These are phyloP conservation scores for Sporothrix globosa DNA, from an alignment of 2,329 filamentous ascomycete species.

Conservation along the genomic window DNA sequence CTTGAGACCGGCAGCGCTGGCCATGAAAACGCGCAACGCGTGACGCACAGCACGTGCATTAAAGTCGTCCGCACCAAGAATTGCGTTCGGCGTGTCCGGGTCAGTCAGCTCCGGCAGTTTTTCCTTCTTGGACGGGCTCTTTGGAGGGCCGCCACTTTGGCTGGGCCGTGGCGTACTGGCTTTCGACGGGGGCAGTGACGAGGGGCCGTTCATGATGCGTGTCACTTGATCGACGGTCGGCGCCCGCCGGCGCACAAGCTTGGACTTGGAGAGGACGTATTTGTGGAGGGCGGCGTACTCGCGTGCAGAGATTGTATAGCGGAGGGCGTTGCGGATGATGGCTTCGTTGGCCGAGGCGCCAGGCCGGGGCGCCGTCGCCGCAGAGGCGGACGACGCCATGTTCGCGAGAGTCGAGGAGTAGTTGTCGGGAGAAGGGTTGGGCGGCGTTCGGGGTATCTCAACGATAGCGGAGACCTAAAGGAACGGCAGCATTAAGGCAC, in stretches of 20 bases:
- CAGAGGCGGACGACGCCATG: slow-evolving; percentile 34
- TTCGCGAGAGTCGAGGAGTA: neutral
- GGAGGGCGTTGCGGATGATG: slow-evolving; percentile 79
- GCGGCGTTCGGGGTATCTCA: neutral
- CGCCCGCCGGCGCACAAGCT: slow-evolving; percentile 57
- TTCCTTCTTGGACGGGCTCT: slow-evolving; percentile 39
- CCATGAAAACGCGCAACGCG: slow-evolving; percentile 70
- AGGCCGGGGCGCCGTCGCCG: slow-evolving; percentile 33
- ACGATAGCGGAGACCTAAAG: neutral
- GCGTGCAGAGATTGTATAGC: slow-evolving; percentile 81
- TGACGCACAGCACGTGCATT: slow-evolving; percentile 72
- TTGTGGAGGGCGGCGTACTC: slow-evolving; percentile 86
- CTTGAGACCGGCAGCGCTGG: slow-evolving; percentile 66
- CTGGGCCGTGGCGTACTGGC: slow-evolving; percentile 32
- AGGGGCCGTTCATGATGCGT: slow-evolving; percentile 55
- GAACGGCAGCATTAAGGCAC: neutral
- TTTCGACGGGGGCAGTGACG: slow-evolving; percentile 26
- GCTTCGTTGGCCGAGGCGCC: slow-evolving; percentile 56
- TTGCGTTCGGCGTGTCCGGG: slow-evolving; percentile 26
- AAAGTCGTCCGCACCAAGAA: slow-evolving; percentile 61
- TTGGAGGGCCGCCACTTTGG: slow-evolving; percentile 28
- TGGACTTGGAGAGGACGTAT: slow-evolving; percentile 76
- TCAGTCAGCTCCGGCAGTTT: slow-evolving; percentile 34
- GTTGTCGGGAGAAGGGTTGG: neutral
- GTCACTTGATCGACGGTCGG: slow-evolving; percentile 61